A percentile compares a stretch with the other conserved stretches of the same genome.
Conservation (phyloP, 2,329 filamentous ascomycete genomes). For the Hymenoscyphus fructigenus region DNA sequence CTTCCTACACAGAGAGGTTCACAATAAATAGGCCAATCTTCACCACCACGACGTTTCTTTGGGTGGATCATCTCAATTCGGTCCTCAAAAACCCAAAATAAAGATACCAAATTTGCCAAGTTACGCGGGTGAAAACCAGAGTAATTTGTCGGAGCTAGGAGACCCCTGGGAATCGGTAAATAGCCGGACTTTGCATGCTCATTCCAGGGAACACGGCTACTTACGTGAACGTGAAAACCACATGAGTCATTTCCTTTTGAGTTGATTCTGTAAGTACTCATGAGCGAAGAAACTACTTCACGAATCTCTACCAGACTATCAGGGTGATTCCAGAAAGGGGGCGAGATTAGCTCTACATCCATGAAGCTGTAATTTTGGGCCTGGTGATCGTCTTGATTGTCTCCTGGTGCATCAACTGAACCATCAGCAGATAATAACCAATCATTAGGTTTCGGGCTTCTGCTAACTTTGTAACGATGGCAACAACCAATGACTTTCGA, state of each 20-base stretch:
- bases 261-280: not conserved
- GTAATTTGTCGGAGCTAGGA: too few relatives aligned
- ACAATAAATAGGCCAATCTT: too few relatives aligned
- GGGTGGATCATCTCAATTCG: not conserved
- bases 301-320: not conserved
- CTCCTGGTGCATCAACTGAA: not conserved
- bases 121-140: not conserved
- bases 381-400: not conserved
- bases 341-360: not conserved
- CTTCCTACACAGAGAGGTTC: too few relatives aligned
- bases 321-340: not conserved
- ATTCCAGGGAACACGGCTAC: not conserved
- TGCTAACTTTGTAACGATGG: too few relatives aligned
- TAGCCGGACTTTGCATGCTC: not conserved
- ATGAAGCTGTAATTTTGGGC: not conserved
- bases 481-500: too few relatives aligned
- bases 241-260: not conserved
- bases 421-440: not conserved
- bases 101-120: not conserved
- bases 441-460: too few relatives aligned
- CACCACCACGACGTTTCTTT: too few relatives aligned
- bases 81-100: not conserved
- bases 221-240: not conserved
- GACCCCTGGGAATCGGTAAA: too few relatives aligned
- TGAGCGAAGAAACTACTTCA: not conserved